Conservation (phyloP, 768 basidiomycete genomes). For the Gloeophyllum trabeum region DNA sequence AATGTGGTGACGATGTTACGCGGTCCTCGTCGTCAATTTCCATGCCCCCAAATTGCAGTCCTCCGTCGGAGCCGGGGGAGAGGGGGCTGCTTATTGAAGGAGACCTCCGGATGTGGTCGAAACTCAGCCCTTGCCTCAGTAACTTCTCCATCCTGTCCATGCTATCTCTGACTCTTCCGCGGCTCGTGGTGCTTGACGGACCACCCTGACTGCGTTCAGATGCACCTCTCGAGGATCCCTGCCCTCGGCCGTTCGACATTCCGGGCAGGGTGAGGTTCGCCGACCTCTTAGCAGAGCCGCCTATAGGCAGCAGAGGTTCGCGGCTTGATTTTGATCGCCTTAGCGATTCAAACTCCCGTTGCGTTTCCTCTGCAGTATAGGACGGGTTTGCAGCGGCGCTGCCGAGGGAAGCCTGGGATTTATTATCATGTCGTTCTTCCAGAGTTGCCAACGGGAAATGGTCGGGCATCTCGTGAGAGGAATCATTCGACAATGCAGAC, state of each 20-base stretch:
- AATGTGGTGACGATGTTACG: neutral
- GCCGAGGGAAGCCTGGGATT: slow-evolving; percentile 3
- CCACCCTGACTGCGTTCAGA: neutral
- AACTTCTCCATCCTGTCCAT: slow-evolving; percentile 53
- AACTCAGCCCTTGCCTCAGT: slow-evolving; percentile 36
- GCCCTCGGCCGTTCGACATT: neutral
- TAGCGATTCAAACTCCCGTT: slow-evolving; percentile 22
- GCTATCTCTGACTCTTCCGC: slow-evolving; percentile 40
- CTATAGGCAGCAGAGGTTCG: slow-evolving; percentile 60
- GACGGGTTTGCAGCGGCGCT: slow-evolving; percentile 1
- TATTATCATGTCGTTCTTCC: slow-evolving; percentile 2
- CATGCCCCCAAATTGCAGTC: neutral
- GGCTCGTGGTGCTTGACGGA: slow-evolving; percentile 3
- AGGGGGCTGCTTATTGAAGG: slow-evolving; percentile 5
- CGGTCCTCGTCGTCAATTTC: neutral
- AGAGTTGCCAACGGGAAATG: slow-evolving; percentile 11
- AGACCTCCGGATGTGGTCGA: slow-evolving; percentile 16
- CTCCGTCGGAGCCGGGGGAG: no score
- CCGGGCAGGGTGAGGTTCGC: neutral
- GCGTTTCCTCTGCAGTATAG: slow-evolving; percentile 17
- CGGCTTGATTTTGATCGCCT: slow-evolving; percentile 44
- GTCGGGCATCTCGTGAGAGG: slow-evolving; percentile 12
- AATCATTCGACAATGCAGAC: slow-evolving; percentile 19
- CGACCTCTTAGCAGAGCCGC: slow-evolving; percentile 13
- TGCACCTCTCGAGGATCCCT: neutral